Evolutionary conservation across 1,139 yeast species (phyloP), one percentile per base, ranked within the genome.

Genomic region (Candida gigantensis): DNA sequence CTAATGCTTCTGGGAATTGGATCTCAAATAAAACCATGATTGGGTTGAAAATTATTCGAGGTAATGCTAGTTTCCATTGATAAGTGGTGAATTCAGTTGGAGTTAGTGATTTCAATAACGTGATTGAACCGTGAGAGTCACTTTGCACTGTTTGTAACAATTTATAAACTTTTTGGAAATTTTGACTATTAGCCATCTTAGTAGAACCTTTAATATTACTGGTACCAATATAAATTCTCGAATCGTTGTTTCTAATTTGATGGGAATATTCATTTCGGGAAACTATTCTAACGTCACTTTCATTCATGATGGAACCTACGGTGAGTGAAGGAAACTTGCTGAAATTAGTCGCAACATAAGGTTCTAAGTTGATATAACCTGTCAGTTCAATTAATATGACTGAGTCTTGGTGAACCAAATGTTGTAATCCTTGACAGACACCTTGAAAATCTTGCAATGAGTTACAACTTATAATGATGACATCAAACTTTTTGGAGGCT

Each of bases 31-130:
- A 58, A 24, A 88, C 72, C 32, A 87, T 67, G 32, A 89, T 62
- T 2, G 95, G 89, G 57, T 83, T 86, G 53, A 88, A 80, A 11
- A 89, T 82, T 30, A 88, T 77, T 42, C 81, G 72, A 4, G 95
- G 88, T 41, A 88, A 71, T 0, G 94, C 90, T 40, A 85, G 70
- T 53, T 82, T 81, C 96, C 96, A 88, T 59, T 88, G 95, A 49
- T 78, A 80, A 8, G 81, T 77, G 60, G 79, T 66, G 52, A 83
- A 84, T 47, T 83, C 88, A 36, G 71, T 62, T 8, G 79, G 72
- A 21, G 75, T 72, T 41, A 62, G 60, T 26, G 78, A 73, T 59
- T 67, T 74, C 44, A 77, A 65, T 33, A 74, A 69, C 28, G 71
- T 72, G 17, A 71, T 58, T 28, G 52, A 42, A 24, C 57, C 55